These are phyloP conservation scores for Pseudozyma pruni DNA, from an alignment of 1,284 basidiomycete genomes.

Conservation along the genomic window DNA sequence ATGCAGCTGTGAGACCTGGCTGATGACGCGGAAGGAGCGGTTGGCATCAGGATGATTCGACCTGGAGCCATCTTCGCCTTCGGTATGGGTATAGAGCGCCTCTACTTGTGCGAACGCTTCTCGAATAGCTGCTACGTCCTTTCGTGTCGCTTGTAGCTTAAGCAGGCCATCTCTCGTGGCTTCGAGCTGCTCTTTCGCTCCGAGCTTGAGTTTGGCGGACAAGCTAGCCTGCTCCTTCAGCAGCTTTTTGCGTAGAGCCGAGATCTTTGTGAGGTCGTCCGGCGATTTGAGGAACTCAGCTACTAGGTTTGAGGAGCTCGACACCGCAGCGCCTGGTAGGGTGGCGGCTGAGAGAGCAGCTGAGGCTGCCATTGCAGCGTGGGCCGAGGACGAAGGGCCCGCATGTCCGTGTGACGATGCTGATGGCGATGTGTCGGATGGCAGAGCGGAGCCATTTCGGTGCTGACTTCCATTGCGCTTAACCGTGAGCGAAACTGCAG, in stretches of 20 bases:
- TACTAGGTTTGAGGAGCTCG: conserved; percentile 41
- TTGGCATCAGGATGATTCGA: conserved; percentile 39
- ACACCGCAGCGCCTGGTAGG: conserved; percentile 10
- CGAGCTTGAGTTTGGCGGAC: conserved; percentile 87
- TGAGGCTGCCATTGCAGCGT: conserved; percentile 19
- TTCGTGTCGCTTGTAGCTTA: conserved; percentile 83
- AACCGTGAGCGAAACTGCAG: conserved; percentile 1
- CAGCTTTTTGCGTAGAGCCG: conserved; percentile 89
- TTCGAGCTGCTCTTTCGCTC: conserved; percentile 92
- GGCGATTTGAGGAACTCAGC: conserved; percentile 72
- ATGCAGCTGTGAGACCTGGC: conserved; percentile 88
- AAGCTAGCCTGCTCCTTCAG: conserved; percentile 97
- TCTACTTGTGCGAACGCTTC: conserved; percentile 93
- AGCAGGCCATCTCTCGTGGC: conserved; percentile 88
- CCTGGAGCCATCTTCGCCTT: conserved; percentile 22
- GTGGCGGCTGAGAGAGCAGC: conserved; percentile 26
- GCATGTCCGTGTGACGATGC: conserved; percentile 30
- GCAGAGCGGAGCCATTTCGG: conserved; percentile 5
- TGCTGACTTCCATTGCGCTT: conserved; percentile 16
- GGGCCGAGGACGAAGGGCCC: conserved; percentile 12
- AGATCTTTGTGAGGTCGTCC: conserved; percentile 90
- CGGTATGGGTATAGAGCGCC: conserved; percentile 70
- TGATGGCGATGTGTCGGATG: conserved; percentile 12
- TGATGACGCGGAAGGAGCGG: conserved; percentile 58
- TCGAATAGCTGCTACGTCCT: conserved; percentile 84